These are phyloP conservation scores for Dryas integrifolia DNA, from an alignment of 331 rosid genomes.

Conservation along the genomic window DNA sequence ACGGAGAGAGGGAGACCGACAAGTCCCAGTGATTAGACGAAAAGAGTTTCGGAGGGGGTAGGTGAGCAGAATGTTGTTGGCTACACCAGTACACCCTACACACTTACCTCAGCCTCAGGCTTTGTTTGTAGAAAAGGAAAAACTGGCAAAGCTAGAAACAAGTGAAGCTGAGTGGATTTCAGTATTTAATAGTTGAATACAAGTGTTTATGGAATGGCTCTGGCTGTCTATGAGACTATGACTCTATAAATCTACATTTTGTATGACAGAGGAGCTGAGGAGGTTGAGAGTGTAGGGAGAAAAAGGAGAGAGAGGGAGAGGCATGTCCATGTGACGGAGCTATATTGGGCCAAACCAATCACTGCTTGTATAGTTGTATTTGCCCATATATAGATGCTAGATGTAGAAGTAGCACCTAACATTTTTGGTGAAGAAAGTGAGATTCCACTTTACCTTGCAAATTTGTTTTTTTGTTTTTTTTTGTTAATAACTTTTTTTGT, in stretches of 20 bases:
- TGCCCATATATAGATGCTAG: not conserved
- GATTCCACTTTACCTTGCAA: not conserved
- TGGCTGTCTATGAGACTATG: not conserved
- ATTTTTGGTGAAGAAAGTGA: not conserved
- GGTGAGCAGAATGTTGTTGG: conserved; percentile 56
- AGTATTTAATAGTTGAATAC: not conserved
- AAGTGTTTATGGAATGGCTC: not conserved
- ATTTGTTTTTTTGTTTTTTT: no score
- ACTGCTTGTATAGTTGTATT: not conserved
- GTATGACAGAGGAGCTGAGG: not conserved
- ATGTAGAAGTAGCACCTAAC: conserved; percentile 9
- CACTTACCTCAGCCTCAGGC: not conserved
- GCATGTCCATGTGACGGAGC: not conserved
- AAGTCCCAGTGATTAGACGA: conserved; percentile 18
- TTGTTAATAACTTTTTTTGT: no score
- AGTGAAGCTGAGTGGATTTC: conserved; percentile 10
- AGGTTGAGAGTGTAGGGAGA: conserved; percentile 4
- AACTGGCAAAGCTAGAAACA: not conserved
- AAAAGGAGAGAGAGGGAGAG: not conserved
- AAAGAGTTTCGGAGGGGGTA: conserved; percentile 20
- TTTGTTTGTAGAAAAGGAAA: not conserved
- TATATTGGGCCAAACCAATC: not conserved
- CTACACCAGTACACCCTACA: conserved; percentile 27
- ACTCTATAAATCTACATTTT: not conserved
- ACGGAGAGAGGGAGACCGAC: not conserved